Conservation (phyloP, 1,139 yeast genomes). For the Eremothecium gossypii region DNA sequence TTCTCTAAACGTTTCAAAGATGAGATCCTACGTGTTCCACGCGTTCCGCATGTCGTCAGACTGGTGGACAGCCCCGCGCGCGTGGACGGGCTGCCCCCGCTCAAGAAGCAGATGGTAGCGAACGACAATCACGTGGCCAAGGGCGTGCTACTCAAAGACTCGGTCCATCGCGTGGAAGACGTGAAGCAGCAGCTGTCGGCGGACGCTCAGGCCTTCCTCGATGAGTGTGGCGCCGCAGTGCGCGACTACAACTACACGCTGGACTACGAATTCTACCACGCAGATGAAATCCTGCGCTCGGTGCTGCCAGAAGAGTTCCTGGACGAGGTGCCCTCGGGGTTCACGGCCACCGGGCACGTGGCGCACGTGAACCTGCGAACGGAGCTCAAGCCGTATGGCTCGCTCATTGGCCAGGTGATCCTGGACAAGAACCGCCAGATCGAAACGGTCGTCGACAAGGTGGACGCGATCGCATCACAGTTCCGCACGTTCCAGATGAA, state of each 20-base stretch:
- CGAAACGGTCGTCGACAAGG: constrained; percentile 88
- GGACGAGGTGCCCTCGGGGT: constrained; percentile 80
- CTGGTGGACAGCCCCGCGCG: constrained; percentile 22
- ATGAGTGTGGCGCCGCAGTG: constrained; percentile 39
- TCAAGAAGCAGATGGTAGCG: constrained; percentile 14
- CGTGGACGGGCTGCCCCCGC: constrained; percentile 7
- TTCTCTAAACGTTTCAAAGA: constrained; percentile 40
- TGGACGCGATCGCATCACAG: constrained; percentile 75
- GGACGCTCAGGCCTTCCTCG: constrained; percentile 38
- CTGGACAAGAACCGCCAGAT: constrained; percentile 76
- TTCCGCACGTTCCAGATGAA: constrained; percentile 93
- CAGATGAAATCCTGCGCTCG: constrained; percentile 74
- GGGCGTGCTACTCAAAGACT: constrained; percentile 57
- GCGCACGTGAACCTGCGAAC: constrained; percentile 86
- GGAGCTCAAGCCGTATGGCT: constrained; percentile 75
- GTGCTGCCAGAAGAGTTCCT: constrained; percentile 64
- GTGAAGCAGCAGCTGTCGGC: constrained; percentile 35
- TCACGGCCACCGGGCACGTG: constrained; percentile 89
- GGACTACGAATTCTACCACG: constrained; percentile 74
- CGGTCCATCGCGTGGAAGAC: constrained; percentile 35
- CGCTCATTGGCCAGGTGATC: constrained; percentile 79
- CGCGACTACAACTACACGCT: constrained; percentile 48
- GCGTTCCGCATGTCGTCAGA: constrained; percentile 56
- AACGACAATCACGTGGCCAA: constrained; percentile 34
- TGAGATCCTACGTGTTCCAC: constrained; percentile 54